Evolutionary conservation across 2,329 filamentous ascomycete species (phyloP), one percentile per base, ranked within the genome.

Genomic region (Claviceps maximensis): DNA sequence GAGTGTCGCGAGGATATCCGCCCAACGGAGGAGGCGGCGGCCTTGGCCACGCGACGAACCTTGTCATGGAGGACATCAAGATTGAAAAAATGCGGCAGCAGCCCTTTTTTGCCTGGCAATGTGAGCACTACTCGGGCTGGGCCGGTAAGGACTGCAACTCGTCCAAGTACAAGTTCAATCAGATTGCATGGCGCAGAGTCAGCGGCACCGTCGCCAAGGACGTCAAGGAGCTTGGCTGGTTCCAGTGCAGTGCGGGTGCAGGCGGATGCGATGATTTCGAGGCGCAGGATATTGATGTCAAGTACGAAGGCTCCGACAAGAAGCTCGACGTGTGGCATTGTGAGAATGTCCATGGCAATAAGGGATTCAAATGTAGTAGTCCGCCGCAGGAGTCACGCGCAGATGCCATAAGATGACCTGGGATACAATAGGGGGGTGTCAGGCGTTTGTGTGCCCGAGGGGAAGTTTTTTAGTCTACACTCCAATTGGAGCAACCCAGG

Each of bases 1-100:
- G 75, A 19, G 63, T 73, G 10, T 69, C 69, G 38, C 68, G 69
- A 29, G 74, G 75, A 19, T 75, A 71, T 50, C 75, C 76, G 1
- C 78, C 77, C 1, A 82, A 83, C 57, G 78, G 79, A 17, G 79
- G 77, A 2, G 78, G 78, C 12, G 78, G 75, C 17, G 79, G 78
- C 3, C 59, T 74, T 0, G 78, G 78, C 10, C 69, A 58, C 45
- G 65, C 63, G 3, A 53, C 57, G 25, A 63, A 64, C 58, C 62
- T 69, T 7, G 55, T 57, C 13, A 60, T 69, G 27, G 63, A 68
- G 46, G 62, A 67, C 48, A 55, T 68, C 47, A 57, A 51, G 15
- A 54, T 67, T 15, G 54, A 59, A n/a, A 54, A 59, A 6, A 47
- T 59, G n/a, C 60, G 65, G 1, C 52, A 59, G 10, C 59, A 62